Evolutionary conservation across 495 filamentous ascomycete genomes (phyloP), one percentile per base, ranked within the genome.

Genomic region (Lophiostoma macrostomum): DNA sequence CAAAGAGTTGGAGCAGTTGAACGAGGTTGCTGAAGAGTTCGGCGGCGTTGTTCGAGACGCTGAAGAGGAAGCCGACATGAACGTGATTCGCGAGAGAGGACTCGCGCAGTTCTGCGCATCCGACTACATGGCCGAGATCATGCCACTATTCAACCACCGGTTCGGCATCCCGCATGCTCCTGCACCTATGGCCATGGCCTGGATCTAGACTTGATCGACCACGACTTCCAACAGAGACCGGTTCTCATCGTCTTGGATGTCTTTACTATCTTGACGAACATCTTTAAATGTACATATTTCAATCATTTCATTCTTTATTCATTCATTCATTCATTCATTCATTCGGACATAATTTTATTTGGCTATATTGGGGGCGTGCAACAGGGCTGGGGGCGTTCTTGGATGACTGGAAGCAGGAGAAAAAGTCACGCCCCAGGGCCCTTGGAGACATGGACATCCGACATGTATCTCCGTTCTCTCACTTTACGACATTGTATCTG

Each of bases 21-120:
- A 83, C 38, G 87, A 90, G 70, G 78, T 97, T 10, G 91, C 85
- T 0, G 93, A 96, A 70, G 90, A 96, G 64, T 88, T 87, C 51
- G 86, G 87, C 13, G 76, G 73, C 1, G 66, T 69, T 0, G 60
- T 64, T 18, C 59, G 52, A 39, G 63, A 67, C 34, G 63, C 76
- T 46, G 76, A 79, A 64, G 72, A 78, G 45, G 76, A 78, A 42
- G 66, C 82, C 40, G 80, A 84, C 41, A 66, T 80, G n/a, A 41
- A 58, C 8, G 55, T 64, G 50, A 74, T 86, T 36, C 81, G 87
- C 35, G 72, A 75, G 23, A 79, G 77, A 39, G 90, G 88, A 11
- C 74, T 96, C 4, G 75, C 73, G 64, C 87, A 84, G 63, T 90
- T 91, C 67, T 74, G 76, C 11, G 88, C 85, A 11, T 78, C 85